These are phyloP conservation scores for Ogataea pignaliae DNA, from an alignment of 805 yeast species.

Conservation along the genomic window DNA sequence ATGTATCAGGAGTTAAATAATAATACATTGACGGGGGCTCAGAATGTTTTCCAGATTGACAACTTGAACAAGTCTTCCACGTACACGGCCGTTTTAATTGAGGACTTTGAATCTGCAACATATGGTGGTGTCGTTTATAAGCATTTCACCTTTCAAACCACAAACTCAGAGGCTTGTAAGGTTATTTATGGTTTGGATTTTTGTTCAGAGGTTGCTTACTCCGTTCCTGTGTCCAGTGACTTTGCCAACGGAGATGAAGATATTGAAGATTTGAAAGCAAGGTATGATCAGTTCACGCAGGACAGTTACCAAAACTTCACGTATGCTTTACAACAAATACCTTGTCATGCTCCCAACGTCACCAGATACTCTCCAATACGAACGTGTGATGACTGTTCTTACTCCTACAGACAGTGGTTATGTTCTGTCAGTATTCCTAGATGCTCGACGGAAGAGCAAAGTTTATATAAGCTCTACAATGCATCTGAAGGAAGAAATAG, in stretches of 20 bases:
- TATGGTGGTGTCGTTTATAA: slow-evolving; percentile 64
- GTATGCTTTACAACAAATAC: slow-evolving; percentile 66
- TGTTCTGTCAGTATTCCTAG: slow-evolving; percentile 87
- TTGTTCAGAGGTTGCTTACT: slow-evolving; percentile 78
- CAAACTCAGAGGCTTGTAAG: slow-evolving; percentile 56
- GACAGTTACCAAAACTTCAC: slow-evolving; percentile 60
- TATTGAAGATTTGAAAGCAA: slow-evolving; percentile 31
- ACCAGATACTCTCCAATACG: slow-evolving; percentile 69
- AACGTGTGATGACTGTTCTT: slow-evolving; percentile 68
- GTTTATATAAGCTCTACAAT: slow-evolving; percentile 43
- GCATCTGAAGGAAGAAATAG: slow-evolving; percentile 54
- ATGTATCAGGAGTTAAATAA: slow-evolving; percentile 18
- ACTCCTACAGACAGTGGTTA: slow-evolving; percentile 78
- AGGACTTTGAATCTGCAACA: slow-evolving; percentile 33
- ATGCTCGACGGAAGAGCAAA: slow-evolving; percentile 52
- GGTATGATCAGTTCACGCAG: slow-evolving; percentile 64
- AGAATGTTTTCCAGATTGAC: slow-evolving; percentile 52
- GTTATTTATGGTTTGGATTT: slow-evolving; percentile 70
- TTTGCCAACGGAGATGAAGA: slow-evolving; percentile 27
- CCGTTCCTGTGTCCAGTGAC: slow-evolving; percentile 57
- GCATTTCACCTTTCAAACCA: slow-evolving; percentile 53
- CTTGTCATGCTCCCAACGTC: slow-evolving; percentile 68
- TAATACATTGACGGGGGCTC: slow-evolving; percentile 5
- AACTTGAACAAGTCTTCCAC: slow-evolving; percentile 57
- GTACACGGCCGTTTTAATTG: slow-evolving; percentile 62